Conservation (phyloP, 495 filamentous ascomycete species). For the Penicillium subrubescens region DNA sequence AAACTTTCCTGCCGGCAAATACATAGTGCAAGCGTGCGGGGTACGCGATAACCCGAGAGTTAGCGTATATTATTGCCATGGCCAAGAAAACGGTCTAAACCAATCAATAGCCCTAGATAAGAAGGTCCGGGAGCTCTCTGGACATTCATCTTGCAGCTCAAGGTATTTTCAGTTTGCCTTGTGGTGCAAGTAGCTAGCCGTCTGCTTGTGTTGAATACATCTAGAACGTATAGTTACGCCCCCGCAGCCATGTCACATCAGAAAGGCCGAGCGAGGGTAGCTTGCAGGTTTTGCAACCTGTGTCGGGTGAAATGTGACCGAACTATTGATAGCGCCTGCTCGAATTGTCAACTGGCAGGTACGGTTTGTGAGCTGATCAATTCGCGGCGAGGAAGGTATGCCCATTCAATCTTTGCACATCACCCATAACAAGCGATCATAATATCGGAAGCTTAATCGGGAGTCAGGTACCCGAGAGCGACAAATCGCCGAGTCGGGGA, state of each 20-base stretch:
- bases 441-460: background rate
- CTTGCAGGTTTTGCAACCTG: background rate
- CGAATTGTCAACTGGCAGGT: background rate
- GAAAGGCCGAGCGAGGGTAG: background rate
- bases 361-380: background rate
- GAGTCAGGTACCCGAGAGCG: background rate
- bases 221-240: background rate
- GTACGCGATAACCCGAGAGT: background rate
- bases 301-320: background rate
- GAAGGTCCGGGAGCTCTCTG: background rate
- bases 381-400: background rate
- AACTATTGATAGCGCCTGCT: background rate
- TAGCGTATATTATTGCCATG: background rate
- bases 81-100: background rate
- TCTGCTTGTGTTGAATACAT: background rate
- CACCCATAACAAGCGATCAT: background rate
- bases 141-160: background rate
- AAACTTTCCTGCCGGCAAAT: conserved; percentile 2
- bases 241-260: background rate
- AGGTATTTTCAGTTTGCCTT: background rate
- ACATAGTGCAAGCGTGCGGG: background rate
- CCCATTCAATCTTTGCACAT: background rate
- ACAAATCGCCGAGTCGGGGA: background rate
- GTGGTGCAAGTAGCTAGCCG: background rate
- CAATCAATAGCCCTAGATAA: background rate